phyloP scores from a whole-genome alignment of 306 rosid species.

The Hippophae rhamnoides region DNA sequence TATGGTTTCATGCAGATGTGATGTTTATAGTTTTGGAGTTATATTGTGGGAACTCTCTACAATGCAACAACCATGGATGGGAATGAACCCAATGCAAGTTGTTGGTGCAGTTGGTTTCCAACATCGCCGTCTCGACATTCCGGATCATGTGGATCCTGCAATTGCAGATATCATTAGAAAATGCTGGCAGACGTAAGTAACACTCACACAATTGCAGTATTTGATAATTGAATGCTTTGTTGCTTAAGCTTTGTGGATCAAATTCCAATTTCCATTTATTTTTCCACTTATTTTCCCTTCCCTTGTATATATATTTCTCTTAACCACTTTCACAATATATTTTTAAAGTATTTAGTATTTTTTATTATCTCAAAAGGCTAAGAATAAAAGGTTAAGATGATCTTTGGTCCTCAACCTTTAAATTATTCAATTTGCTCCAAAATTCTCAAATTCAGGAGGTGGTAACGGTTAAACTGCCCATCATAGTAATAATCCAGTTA shows the following conservation, averaged over 20 bases:
- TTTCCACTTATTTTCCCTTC: not conserved
- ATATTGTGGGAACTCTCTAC: slow-evolving; percentile 95
- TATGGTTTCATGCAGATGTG: slow-evolving; percentile 50
- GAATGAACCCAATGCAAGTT: slow-evolving; percentile 99
- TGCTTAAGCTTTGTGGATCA: not conserved
- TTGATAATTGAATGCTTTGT: not conserved
- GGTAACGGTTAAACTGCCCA: too few species aligned
- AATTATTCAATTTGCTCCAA: too few species aligned
- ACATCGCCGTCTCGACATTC: slow-evolving; percentile 99
- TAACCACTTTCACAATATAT: too few species aligned
- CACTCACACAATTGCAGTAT: not conserved
- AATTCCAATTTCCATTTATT: not conserved
- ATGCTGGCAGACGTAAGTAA: slow-evolving; percentile 97
- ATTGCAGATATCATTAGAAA: slow-evolving; percentile 64
- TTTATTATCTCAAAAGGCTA: too few species aligned
- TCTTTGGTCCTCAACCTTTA: too few species aligned
- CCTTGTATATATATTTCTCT: not conserved
- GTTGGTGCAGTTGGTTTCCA: slow-evolving; percentile 99
- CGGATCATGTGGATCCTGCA: slow-evolving; percentile 62
- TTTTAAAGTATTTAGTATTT: too few species aligned
- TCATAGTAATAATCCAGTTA: too few species aligned
- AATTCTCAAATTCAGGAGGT: too few species aligned
- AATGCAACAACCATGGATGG: slow-evolving; percentile 95
- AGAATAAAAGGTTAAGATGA: too few species aligned
- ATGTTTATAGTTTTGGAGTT: slow-evolving; percentile 91